Percentiles rank a stretch among this genome's conserved stretches.
These are phyloP conservation scores for Limtongia smithiae DNA, from an alignment of 805 yeast species.

Conservation along the genomic window DNA sequence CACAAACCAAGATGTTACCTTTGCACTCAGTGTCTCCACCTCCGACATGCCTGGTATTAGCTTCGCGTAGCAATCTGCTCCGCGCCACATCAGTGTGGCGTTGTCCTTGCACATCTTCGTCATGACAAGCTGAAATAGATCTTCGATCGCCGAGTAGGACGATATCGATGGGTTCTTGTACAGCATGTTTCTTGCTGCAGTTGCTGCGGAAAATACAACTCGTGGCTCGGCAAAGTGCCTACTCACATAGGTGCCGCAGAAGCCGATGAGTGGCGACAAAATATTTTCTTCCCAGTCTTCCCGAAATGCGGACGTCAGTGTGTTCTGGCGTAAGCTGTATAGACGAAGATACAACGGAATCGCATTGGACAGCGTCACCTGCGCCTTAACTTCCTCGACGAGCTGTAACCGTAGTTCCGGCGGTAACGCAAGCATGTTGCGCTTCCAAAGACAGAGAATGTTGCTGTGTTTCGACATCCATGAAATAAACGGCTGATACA, in stretches of 20 bases:
- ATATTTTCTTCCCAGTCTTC: conserved; percentile 23
- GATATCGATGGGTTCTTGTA: conserved; percentile 8
- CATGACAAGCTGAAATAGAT: conserved; percentile 7
- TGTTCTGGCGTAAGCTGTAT: conserved; percentile 15
- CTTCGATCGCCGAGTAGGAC: conserved; percentile 22
- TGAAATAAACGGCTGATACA: conserved; percentile 21
- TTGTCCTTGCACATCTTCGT: conserved; percentile 2
- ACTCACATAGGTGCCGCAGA: conserved; percentile 11
- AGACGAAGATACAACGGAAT: conserved; percentile 20
- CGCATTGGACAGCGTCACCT: conserved; percentile 13
- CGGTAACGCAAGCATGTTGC: conserved; percentile 19
- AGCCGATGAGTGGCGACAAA: conserved; percentile 17
- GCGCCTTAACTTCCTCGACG: conserved; percentile 17
- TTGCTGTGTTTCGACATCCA: conserved; percentile 24
- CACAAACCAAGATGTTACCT: conserved; percentile 16
- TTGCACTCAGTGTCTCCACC: conserved; percentile 7
- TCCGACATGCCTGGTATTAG: conserved; percentile 12
- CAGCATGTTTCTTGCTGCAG: conserved; percentile 12
- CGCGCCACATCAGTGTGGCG: conserved; percentile 26
- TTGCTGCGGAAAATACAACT: conserved; percentile 22
- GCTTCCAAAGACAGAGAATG: conserved; percentile 22
- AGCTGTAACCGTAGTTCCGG: conserved; percentile 15
- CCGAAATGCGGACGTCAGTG: conserved; percentile 16
- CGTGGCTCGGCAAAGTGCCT: conserved; percentile 23
- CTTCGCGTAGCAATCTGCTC: conserved; percentile 22